phyloP scores from a whole-genome alignment of 2,329 filamentous ascomycete genomes.

The Aureobasidium sp. region DNA sequence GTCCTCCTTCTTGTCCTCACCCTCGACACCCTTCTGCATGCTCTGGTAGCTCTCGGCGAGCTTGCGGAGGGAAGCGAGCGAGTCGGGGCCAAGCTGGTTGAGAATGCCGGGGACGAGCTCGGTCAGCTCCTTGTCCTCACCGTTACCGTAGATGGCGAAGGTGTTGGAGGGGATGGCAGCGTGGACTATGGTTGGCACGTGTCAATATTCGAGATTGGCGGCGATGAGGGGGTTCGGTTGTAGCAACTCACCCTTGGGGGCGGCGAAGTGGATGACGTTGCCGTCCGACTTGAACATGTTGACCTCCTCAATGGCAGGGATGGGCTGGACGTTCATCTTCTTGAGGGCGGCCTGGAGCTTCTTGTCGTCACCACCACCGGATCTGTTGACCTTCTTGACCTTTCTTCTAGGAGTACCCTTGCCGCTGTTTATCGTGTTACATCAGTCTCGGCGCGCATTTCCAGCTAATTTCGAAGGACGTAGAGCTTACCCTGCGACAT shows the following conservation, averaged over 20 bases:
- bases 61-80: conserved; percentile 93
- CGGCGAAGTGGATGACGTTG: conserved; percentile 99
- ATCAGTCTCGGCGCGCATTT: conserved; percentile 14
- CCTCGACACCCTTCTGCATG: conserved; percentile 85
- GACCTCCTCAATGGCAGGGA: conserved; percentile 99
- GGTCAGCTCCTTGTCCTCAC: conserved; percentile 99
- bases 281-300: conserved; percentile 99
- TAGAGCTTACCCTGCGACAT: conserved; percentile 24
- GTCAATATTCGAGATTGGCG: neutral
- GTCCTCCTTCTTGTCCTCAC: conserved; percentile 66
- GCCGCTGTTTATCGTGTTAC: conserved; percentile 49
- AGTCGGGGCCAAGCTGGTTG: conserved; percentile 98
- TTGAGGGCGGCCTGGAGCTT: conserved; percentile 96
- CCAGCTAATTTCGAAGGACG: neutral
- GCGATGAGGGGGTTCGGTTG: neutral
- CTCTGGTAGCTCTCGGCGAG: conserved; percentile 99
- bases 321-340: conserved; percentile 99
- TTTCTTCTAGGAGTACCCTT: conserved; percentile 97
- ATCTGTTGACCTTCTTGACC: conserved; percentile 95
- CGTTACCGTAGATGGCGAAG: conserved; percentile 98
- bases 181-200: conserved; percentile 58
- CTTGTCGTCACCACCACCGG: conserved; percentile 94
- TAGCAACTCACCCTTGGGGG: conserved; percentile 74
- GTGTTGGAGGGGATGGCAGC: conserved; percentile 96
- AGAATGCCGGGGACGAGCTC: conserved; percentile 99